Base-by-base conservation (phyloP, 352 stramenopile species). In the Aphanomyces euteiches region DNA sequence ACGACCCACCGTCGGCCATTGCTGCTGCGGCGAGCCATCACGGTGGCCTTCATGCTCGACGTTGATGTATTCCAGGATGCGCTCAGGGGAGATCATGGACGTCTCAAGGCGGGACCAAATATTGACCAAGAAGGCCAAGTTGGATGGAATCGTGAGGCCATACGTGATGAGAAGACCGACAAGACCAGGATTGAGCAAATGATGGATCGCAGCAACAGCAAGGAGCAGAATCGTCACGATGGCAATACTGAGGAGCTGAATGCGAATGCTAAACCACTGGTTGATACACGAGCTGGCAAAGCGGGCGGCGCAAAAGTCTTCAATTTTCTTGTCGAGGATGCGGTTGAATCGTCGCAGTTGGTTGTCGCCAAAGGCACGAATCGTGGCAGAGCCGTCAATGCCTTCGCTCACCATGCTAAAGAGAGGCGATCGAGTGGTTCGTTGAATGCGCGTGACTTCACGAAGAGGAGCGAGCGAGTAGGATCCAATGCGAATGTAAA, bases 121-220 rank as follows among this genome's bases (percentile, higher is more conserved):
- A 40, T 93, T 97, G 37, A 98, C 90, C 6, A 94, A 79, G 39
- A 87, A 87, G 74, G 98, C 93, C 3, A 92, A 79, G 21, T 61
- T 70, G 15, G 45, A 21, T 43, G 64, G 64, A 12, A 70, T 54
- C n/a, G 64, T 28, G 15, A 70, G 47, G 2, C 8, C 64, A 28
- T 70, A 70, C 4, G 64, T 70, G 64, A 70, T 37, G 7, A 70
- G 28, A 34, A 61, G 47, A 8, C 64, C 64, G 6, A 61, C 37
- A 15, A 70, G 36, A 39, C 64, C 64, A 28, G 47, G 47, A 28
- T 50, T 61, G 7, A 70, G 54, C 59, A 36, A 48, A 13, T 67
- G 17, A 15, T 63, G 64, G 2, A 70, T n/a, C n/a, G 45, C 34
- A 34, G 61, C 64, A n/a, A 70, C 15, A 3, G 45, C 64, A 72